A percentile compares a stretch with the other conserved stretches of the same genome.
Conservation (phyloP, 2,329 filamentous ascomycete genomes). For the Sclerotinia spermophila region DNA sequence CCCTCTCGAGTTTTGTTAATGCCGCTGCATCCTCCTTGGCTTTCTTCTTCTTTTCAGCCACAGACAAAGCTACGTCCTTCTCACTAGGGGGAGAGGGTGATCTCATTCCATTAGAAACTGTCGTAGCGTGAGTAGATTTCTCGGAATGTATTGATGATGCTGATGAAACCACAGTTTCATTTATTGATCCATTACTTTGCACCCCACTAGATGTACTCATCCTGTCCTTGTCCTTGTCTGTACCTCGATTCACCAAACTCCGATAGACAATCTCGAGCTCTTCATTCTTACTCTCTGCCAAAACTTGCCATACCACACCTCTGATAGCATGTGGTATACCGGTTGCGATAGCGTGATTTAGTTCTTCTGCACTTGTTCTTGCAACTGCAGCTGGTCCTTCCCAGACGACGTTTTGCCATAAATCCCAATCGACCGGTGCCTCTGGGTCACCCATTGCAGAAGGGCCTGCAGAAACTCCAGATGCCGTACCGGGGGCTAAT, state of each 20-base stretch:
- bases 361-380: constrained; percentile 80
- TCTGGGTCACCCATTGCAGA: constrained; percentile 62
- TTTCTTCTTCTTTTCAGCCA: constrained; percentile 70
- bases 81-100: constrained; percentile 58
- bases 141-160: constrained; percentile 83
- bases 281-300: constrained; percentile 92
- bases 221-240: constrained; percentile 72
- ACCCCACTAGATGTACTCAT: constrained; percentile 40
- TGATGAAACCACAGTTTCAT: constrained; percentile 68
- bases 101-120: constrained; percentile 50
- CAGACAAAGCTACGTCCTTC: constrained; percentile 54
- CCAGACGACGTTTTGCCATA: constrained; percentile 95
- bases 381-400: constrained; percentile 87
- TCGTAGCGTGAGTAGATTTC: constrained; percentile 58
- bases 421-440: constrained; percentile 90
- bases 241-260: constrained; percentile 74
- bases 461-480: constrained; percentile 73
- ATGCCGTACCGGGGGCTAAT: constrained; percentile 79
- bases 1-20: constrained; percentile 82
- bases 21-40: constrained; percentile 72
- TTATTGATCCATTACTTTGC: constrained; percentile 48
- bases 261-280: constrained; percentile 84
- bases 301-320: constrained; percentile 97
- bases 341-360: constrained; percentile 85
- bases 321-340: constrained; percentile 93